A percentile compares a stretch with the other conserved stretches of the same genome.
Evolutionary conservation across 1,139 yeast genomes (phyloP).

Genomic region (Lodderomyces orthopsilosis): DNA sequence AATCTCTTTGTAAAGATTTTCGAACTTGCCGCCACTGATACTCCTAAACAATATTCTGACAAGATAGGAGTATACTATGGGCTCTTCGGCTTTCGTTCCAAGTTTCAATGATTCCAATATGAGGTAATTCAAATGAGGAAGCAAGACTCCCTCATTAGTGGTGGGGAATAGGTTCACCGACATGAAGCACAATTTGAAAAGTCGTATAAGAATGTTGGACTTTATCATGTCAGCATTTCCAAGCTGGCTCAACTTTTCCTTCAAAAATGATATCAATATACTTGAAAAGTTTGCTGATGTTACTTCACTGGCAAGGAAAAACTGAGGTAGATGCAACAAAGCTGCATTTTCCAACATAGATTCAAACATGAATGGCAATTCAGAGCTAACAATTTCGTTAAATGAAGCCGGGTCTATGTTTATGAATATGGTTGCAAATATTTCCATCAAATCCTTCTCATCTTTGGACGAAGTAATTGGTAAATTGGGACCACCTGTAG

Average conservation of each 20-base stretch:
- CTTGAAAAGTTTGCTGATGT: slow-evolving; percentile 93
- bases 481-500: slow-evolving; percentile 69
- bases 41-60: slow-evolving; percentile 88
- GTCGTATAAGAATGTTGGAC: slow-evolving; percentile 75
- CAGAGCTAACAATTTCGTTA: slow-evolving; percentile 84
- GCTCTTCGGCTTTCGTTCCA: slow-evolving; percentile 89
- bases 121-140: slow-evolving; percentile 82
- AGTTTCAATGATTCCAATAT: slow-evolving; percentile 76
- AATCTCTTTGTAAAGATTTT: slow-evolving; percentile 85
- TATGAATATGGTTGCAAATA: slow-evolving; percentile 88
- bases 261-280: slow-evolving; percentile 73
- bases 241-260: slow-evolving; percentile 67
- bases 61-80: slow-evolving; percentile 83
- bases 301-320: slow-evolving; percentile 88
- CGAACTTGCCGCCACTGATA: slow-evolving; percentile 95
- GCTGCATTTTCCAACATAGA: slow-evolving; percentile 85
- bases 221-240: slow-evolving; percentile 80
- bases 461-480: slow-evolving; percentile 89
- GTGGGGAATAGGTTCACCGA: slow-evolving; percentile 90
- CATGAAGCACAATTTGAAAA: slow-evolving; percentile 92
- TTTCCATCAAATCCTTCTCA: slow-evolving; percentile 94
- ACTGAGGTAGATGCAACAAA: slow-evolving; percentile 85
- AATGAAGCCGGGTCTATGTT: slow-evolving; percentile 95
- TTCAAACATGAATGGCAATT: slow-evolving; percentile 74
- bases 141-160: slow-evolving; percentile 78